phyloP scores from a whole-genome alignment of 495 filamentous ascomycete species.

The Bathelium albidoporum region DNA sequence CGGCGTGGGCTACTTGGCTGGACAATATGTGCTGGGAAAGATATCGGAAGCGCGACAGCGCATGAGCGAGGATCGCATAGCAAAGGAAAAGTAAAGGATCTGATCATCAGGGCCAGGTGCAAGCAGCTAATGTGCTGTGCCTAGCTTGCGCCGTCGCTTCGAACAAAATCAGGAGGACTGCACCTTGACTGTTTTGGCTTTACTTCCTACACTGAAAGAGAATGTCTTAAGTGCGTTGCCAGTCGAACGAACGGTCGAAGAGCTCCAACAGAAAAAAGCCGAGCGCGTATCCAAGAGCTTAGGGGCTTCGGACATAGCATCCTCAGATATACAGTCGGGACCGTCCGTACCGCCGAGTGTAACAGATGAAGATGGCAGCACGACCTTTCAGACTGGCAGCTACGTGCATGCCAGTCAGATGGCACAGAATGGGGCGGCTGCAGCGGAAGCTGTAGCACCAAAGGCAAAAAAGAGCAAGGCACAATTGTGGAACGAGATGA shows the following conservation, averaged over 20 bases:
- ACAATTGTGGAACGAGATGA: slow-evolving; percentile 95
- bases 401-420: slow-evolving; percentile 73
- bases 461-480: slow-evolving; percentile 67
- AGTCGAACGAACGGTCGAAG: slow-evolving; percentile 78
- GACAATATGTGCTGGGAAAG: slow-evolving; percentile 83
- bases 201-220: slow-evolving; percentile 81
- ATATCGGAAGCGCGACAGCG: slow-evolving; percentile 86
- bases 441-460: slow-evolving; percentile 22
- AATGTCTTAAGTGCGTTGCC: slow-evolving; percentile 80
- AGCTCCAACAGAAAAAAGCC: slow-evolving; percentile 89
- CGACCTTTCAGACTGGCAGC: slow-evolving; percentile 68
- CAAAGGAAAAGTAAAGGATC: slow-evolving; percentile 79
- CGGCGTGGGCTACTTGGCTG: slow-evolving; percentile 84
- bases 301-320: slow-evolving; percentile 37
- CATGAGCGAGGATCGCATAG: slow-evolving; percentile 89
- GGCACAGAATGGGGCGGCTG: slow-evolving; percentile 37
- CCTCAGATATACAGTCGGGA: slow-evolving; percentile 39
- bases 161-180: slow-evolving; percentile 98
- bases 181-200: slow-evolving; percentile 92
- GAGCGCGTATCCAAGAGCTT: slow-evolving; percentile 55
- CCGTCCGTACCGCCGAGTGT: slow-evolving; percentile 66
- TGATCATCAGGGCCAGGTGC: neutral
- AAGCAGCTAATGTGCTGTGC: neutral
- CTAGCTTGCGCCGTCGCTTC: slow-evolving; percentile 83
- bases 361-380: slow-evolving; percentile 65